phyloP scores from a whole-genome alignment of 2,329 filamentous ascomycete genomes.

The Aspergillus felis region DNA sequence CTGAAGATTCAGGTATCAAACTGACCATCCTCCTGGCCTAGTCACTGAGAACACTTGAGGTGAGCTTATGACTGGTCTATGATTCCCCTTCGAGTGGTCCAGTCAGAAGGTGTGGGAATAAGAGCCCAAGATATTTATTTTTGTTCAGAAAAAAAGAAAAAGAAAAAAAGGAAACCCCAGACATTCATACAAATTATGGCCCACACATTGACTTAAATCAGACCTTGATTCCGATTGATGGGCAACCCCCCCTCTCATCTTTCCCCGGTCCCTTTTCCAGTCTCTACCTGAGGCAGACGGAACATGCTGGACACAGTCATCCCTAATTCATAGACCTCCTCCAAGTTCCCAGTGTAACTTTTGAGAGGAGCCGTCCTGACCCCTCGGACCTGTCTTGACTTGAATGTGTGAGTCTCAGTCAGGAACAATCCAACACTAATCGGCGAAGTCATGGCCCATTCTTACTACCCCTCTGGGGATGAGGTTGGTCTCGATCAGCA shows the following conservation, averaged over 20 bases:
- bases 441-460: constrained; percentile 21
- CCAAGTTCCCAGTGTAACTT: constrained; percentile 10
- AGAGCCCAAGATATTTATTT: background rate
- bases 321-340: constrained; percentile 14
- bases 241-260: constrained; percentile 11
- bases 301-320: constrained; percentile 18
- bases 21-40: constrained; percentile 7
- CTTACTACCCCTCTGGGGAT: constrained; percentile 20
- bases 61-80: constrained; percentile 7
- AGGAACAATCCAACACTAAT: constrained; percentile 13
- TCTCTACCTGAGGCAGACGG: constrained; percentile 13
- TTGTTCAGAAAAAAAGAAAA: constrained; percentile 6
- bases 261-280: constrained; percentile 19
- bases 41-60: constrained; percentile 9
- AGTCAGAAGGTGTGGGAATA: background rate
- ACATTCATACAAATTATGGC: constrained; percentile 24
- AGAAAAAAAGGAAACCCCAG: constrained; percentile 6
- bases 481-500: constrained; percentile 20
- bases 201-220: constrained; percentile 31
- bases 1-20: constrained; percentile 20
- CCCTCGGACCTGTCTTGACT: constrained; percentile 5
- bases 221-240: constrained; percentile 26
- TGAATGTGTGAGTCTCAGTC: constrained; percentile 17
- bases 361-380: constrained; percentile 8
- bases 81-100: constrained; percentile 1